Conservation (phyloP, 2,329 filamentous ascomycete genomes). For the Arthrobotrys pseudoclavata region DNA sequence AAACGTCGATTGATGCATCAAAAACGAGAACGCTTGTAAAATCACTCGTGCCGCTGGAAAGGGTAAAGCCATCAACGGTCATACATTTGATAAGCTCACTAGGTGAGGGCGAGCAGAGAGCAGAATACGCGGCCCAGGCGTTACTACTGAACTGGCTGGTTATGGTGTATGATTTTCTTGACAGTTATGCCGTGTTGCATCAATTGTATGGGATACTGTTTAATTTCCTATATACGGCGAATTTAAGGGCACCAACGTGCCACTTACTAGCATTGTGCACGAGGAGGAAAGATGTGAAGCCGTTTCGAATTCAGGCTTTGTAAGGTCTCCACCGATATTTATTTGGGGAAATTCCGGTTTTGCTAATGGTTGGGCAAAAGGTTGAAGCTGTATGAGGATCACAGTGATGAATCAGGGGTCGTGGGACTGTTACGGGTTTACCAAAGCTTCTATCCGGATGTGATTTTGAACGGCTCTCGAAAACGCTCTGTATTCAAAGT, state of each 20-base stretch:
- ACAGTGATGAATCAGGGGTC: constrained; percentile 79
- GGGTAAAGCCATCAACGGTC: constrained; percentile 74
- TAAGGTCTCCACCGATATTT: constrained; percentile 66
- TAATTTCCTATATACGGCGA: constrained; percentile 83
- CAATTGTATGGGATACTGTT: constrained; percentile 83
- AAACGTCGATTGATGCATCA: constrained; percentile 80
- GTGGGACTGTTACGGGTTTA: constrained; percentile 83
- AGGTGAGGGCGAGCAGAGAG: constrained; percentile 83
- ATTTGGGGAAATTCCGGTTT: background rate
- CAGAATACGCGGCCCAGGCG: constrained; percentile 78
- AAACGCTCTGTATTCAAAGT: constrained; percentile 46
- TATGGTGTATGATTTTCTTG: constrained; percentile 79
- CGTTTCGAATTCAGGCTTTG: constrained; percentile 84
- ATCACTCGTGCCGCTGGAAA: constrained; percentile 80
- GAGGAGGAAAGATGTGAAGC: constrained; percentile 83
- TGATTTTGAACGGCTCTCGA: constrained; percentile 75
- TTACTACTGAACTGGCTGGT: constrained; percentile 83
- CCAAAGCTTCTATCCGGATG: constrained; percentile 91
- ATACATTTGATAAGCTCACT: constrained; percentile 78
- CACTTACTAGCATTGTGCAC: constrained; percentile 85
- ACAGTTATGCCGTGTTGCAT: constrained; percentile 75
- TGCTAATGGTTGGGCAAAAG: constrained; percentile 65
- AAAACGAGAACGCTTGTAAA: constrained; percentile 78
- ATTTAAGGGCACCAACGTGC: constrained; percentile 77
- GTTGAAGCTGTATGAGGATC: constrained; percentile 68